Evolutionary conservation across 2,329 filamentous ascomycete genomes (phyloP), one percentile per base, ranked within the genome.

Genomic region (Harringtonia lauricola): DNA sequence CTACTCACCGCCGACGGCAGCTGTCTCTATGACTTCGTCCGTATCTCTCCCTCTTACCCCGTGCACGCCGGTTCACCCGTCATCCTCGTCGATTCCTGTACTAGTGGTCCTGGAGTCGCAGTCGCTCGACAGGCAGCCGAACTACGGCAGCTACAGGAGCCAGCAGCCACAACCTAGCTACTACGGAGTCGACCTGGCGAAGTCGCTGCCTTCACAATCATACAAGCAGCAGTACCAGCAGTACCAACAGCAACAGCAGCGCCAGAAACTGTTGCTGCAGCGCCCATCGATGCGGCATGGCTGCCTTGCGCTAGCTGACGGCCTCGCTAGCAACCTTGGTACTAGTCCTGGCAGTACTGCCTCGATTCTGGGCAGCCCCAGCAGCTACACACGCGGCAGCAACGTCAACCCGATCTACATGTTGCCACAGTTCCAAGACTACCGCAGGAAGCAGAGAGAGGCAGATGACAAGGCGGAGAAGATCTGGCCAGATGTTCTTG

Each of bases 371-470:
- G 31, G 36, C 3, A n/a, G 36, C 42, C 18, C 39, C 39, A 29
- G 22, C 36, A 9, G 21, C 31, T 39, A n/a, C 17, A 47, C n/a
- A n/a, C n/a, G n/a, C n/a, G n/a, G 19, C 28, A 19, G 45, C 15
- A 43, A 50, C 17, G 59, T 42, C 57, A 81, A 81, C 59, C 76
- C 78, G 37, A 71, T 82, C 52, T 77, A 77, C 54, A 67, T 72
- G 45, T 76, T 76, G 51, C 70, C 71, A 14, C 72, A 78, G 48
- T 83, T 83, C 54, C 70, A 74, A 47, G 74, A 79, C 52, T 83
- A 83, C 59, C 72, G 79, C 52, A 72, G 72, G 55, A 74, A 79
- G 57, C 78, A 81, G 59, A 71, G 69, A 49, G 74, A 79, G 59
- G 79, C 81, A 57, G 74, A 76, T 45, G 69, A 71, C 46, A 76